Evolutionary conservation across 306 rosid genomes (phyloP), one percentile per base, ranked within the genome.

Genomic region (Trichosanthes truncata): DNA sequence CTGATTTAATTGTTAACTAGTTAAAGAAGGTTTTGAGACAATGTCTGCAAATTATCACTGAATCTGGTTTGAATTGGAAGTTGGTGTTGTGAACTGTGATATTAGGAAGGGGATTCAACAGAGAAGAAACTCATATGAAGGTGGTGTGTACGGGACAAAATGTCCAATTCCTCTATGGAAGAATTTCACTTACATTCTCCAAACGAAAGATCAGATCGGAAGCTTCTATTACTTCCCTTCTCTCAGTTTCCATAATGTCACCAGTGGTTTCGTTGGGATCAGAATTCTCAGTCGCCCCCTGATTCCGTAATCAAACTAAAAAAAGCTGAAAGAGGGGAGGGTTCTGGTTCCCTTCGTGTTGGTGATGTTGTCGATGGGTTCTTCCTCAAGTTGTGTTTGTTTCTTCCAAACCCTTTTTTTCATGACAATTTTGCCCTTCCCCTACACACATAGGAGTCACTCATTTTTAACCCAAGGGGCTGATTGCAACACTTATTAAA

Each of bases 141-240:
- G 93, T 61, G 97, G 99, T 8, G 93, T 95, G 5, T 81, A 26
- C 0, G 99, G 99, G 78, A 95, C 99, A 36, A 95, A 97, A 7
- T 95, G 99, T 60, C 99, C 99, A 43, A 93, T 95, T 0, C 97
- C 99, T 35, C 99, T 97, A 0, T 87, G 99, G 81, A 89, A 59
- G 85, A 95, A 95, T 74, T 93, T 95, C 83, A 95, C 99, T 0
- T 93, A 95, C 90, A 95, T 95, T 10, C 89, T 95, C 43, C 99
- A 95, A 89, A 91, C 93, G 81, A 95, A 95, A 82, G 99, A 95
- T 84, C 99, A 95, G 79, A 95, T 95, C 77, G 98, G 98, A 73
- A 95, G 97, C 78, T 92, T 88, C 81, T 95, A 91, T 78, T 95
- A 95, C 78, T 95, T 89, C 86, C 98, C 98, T 17, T 92, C 98